phyloP scores from a whole-genome alignment of 768 basidiomycete species.

The Kockovaella imperatae region DNA sequence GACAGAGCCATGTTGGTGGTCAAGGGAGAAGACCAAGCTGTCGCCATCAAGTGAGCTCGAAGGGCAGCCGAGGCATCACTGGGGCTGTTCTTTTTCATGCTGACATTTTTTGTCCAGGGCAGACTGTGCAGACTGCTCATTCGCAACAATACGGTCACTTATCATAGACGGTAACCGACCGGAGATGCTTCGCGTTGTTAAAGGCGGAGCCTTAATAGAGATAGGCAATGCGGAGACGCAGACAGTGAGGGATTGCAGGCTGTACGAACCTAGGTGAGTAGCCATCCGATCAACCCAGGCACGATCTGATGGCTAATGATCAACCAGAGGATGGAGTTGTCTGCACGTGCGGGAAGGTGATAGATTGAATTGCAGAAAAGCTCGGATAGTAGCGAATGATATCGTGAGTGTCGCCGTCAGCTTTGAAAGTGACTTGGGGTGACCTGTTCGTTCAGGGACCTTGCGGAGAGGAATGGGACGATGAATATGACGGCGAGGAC shows the following conservation, averaged over 20 bases:
- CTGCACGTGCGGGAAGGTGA: conserved; percentile 45
- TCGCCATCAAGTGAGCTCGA: conserved; percentile 40
- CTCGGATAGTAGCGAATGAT: conserved; percentile 36
- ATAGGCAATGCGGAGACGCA: conserved; percentile 43
- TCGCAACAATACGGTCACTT: conserved; percentile 31
- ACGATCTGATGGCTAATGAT: neutral
- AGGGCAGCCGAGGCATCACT: neutral
- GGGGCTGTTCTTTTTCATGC: neutral
- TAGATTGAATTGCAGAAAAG: conserved; percentile 40
- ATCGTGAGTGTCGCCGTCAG: conserved; percentile 31
- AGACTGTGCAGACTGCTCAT: conserved; percentile 39
- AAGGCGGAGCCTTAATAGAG: conserved; percentile 41
- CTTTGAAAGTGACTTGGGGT: neutral
- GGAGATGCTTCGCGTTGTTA: conserved; percentile 34
- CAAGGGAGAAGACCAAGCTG: conserved; percentile 38
- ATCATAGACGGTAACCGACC: conserved; percentile 45
- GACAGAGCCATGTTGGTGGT: conserved; percentile 42
- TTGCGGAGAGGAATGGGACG: conserved; percentile 46
- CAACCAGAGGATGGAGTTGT: conserved; percentile 42
- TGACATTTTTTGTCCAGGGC: conserved; percentile 21
- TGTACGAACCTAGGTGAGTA: conserved; percentile 44
- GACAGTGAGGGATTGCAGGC: conserved; percentile 37
- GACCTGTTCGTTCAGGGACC: conserved; percentile 33
- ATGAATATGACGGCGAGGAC: conserved; percentile 40
- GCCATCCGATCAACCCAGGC: too few relatives aligned